These are phyloP conservation scores for Dactylis glomerata DNA, from an alignment of 176 grass and related monocot species.

Conservation along the genomic window DNA sequence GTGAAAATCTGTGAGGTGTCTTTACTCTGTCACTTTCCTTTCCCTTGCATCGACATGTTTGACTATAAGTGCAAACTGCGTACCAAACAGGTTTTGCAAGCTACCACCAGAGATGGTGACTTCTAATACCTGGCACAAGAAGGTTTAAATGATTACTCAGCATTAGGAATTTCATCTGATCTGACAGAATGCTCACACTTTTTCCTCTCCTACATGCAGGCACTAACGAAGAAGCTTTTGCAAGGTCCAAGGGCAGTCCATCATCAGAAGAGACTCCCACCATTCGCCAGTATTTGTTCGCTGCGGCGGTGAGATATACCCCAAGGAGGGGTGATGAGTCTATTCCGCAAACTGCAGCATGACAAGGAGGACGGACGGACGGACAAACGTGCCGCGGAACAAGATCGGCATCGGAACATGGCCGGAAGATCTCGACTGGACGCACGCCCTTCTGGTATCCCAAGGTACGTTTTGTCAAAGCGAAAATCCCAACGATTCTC, in stretches of 20 bases:
- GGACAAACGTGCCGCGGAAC: background rate
- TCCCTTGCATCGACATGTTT: background rate
- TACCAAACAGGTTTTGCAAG: slow-evolving; percentile 2
- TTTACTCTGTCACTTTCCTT: background rate
- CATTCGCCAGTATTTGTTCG: background rate
- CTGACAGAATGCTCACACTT: background rate
- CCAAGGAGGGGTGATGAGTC: background rate
- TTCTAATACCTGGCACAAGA: background rate
- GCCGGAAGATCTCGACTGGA: slow-evolving; percentile 3
- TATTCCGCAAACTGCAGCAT: background rate
- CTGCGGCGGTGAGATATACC: background rate
- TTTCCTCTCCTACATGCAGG: background rate
- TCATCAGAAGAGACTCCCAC: background rate
- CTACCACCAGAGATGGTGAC: background rate
- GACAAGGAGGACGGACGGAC: background rate
- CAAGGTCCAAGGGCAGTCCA: background rate
- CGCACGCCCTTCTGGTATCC: background rate
- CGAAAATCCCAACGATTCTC: slow-evolving; percentile 27
- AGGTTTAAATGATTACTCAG: background rate
- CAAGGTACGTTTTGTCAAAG: background rate
- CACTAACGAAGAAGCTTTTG: background rate
- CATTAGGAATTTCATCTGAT: background rate
- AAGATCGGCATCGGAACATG: slow-evolving; percentile 37
- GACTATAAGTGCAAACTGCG: background rate
- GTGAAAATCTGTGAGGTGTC: no score